These are phyloP conservation scores for Grifola frondosa DNA, from an alignment of 1,284 basidiomycete species.

Conservation along the genomic window DNA sequence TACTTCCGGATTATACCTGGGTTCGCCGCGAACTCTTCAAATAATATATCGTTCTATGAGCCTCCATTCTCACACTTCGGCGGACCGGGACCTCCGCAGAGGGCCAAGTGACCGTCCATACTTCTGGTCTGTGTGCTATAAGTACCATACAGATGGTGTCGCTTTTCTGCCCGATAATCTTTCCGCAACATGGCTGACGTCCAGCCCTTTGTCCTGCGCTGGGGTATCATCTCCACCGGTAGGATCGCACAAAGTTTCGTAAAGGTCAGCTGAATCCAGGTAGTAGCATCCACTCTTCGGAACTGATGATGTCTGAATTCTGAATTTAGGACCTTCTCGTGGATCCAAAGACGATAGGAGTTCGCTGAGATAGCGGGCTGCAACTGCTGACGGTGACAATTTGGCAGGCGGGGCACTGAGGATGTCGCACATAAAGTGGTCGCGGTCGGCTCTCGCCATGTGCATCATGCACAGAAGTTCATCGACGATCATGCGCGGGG, in stretches of 20 bases:
- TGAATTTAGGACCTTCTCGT: slow-evolving; percentile 44
- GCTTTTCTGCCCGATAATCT: background rate
- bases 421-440: slow-evolving; percentile 78
- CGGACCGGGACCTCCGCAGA: no score
- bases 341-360: slow-evolving; percentile 54
- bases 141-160: background rate
- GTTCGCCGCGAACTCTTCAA: background rate
- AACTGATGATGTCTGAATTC: background rate
- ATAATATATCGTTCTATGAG: no score
- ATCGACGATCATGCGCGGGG: slow-evolving; percentile 53
- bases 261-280: slow-evolving; percentile 39
- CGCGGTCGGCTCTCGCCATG: slow-evolving; percentile 79
- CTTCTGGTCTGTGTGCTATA: no score
- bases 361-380: no score
- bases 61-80: no score
- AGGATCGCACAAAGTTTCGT: slow-evolving; percentile 46
- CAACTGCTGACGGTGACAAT: background rate
- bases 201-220: slow-evolving; percentile 42
- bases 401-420: slow-evolving; percentile 31
- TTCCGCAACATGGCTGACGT: slow-evolving; percentile 18
- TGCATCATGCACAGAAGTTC: slow-evolving; percentile 72
- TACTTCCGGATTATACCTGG: background rate
- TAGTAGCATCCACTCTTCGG: no score
- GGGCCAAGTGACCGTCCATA: no score
- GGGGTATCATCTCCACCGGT: slow-evolving; percentile 60